Evolutionary conservation across 176 grass and related monocot genomes (phyloP).

Genomic region (Carex parvula): DNA sequence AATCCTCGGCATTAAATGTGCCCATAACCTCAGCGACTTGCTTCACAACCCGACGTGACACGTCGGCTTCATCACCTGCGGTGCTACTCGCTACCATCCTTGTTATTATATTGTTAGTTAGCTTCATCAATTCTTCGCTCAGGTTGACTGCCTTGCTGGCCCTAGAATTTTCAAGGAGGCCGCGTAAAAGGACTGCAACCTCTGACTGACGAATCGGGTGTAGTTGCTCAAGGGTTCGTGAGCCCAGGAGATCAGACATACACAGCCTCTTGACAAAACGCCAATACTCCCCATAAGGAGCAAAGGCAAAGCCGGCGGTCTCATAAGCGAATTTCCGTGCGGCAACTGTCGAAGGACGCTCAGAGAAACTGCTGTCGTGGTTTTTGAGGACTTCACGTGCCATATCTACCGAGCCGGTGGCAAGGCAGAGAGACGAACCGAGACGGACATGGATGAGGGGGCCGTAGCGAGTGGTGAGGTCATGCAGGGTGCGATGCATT

Average conservation of each 20-base stretch:
- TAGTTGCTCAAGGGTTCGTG: conserved; percentile 52
- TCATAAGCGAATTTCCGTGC: conserved; percentile 47
- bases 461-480: conserved; percentile 29
- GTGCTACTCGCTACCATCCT: too few species aligned
- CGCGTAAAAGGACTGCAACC: conserved; percentile 10
- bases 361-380: conserved; percentile 51
- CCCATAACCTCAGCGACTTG: conserved; percentile 55
- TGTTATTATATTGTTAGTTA: too few species aligned
- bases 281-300: conserved; percentile 63
- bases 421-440: conserved; percentile 41
- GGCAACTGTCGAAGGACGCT: conserved; percentile 44
- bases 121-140: too few species aligned
- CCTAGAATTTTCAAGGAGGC: conserved; percentile 1
- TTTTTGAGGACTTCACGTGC: conserved; percentile 42
- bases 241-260: conserved; percentile 64
- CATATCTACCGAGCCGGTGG: conserved; percentile 34
- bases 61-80: too few species aligned
- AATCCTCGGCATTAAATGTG: conserved; percentile 54
- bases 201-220: conserved; percentile 45
- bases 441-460: conserved; percentile 48
- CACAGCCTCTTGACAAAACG: conserved; percentile 69
- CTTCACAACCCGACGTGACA: too few species aligned
- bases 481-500: conserved; percentile 48
- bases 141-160: too few species aligned
- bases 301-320: conserved; percentile 52